phyloP scores from a whole-genome alignment of 768 basidiomycete species.

The Pleurotus sapidus region DNA sequence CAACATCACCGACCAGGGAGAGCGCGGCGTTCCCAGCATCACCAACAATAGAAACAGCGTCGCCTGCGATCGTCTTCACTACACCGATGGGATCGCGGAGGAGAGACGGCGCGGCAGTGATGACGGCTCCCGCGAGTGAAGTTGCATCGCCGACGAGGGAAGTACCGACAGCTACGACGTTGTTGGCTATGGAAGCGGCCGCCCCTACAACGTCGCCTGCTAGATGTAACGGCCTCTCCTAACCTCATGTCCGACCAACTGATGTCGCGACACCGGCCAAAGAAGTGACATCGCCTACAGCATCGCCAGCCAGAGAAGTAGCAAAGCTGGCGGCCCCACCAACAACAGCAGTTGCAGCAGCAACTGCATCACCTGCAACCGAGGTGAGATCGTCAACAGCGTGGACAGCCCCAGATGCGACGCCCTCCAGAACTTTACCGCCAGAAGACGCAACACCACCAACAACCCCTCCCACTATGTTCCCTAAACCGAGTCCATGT shows the following conservation, averaged over 20 bases:
- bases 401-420: neutral
- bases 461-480: neutral
- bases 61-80: neutral
- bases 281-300: slow-evolving; percentile 1
- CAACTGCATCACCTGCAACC: neutral
- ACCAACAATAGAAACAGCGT: slow-evolving; percentile 1
- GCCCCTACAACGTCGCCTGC: neutral
- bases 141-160: slow-evolving; percentile 3
- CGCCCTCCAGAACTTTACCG: neutral
- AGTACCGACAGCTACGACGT: neutral
- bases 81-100: slow-evolving; percentile 10
- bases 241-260: neutral
- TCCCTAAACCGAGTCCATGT: neutral
- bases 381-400: neutral
- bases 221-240: slow-evolving; percentile 2
- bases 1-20: neutral
- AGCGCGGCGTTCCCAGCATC: slow-evolving; percentile 1
- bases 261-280: slow-evolving; percentile 2
- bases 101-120: neutral
- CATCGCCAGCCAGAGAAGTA: neutral
- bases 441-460: neutral
- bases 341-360: slow-evolving; percentile 1
- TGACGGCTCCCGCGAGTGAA: neutral
- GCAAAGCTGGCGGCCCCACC: neutral
- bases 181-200: neutral